A percentile compares a stretch with the other conserved stretches of the same genome.
Conservation (phyloP, 1,284 basidiomycete species). For the Fomitiporia mediterranea region DNA sequence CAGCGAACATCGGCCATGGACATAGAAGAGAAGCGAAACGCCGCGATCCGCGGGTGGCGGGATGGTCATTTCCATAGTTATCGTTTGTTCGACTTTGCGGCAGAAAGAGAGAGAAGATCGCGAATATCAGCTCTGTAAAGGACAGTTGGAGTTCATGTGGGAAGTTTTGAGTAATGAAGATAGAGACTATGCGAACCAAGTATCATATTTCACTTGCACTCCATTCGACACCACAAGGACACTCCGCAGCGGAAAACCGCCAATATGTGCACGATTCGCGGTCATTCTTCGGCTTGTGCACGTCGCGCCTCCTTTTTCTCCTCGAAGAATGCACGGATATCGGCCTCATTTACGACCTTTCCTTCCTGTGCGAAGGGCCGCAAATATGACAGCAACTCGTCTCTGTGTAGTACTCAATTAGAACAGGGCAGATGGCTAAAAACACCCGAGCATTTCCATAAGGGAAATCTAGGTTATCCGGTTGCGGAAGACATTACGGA, state of each 20-base stretch:
- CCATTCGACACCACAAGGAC: background rate
- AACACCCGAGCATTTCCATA: too few species aligned
- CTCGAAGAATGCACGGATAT: constrained; percentile 70
- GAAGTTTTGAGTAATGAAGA: background rate
- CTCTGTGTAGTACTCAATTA: constrained; percentile 39
- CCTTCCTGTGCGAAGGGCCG: constrained; percentile 75
- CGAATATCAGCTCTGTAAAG: background rate
- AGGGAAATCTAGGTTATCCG: constrained; percentile 11
- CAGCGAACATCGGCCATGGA: background rate
- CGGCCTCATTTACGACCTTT: constrained; percentile 67
- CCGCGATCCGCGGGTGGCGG: background rate
- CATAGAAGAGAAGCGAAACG: background rate
- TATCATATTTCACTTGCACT: constrained; percentile 4
- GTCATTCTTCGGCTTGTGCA: constrained; percentile 1
- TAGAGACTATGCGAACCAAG: background rate
- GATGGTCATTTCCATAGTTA: background rate
- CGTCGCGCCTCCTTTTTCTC: constrained; percentile 23
- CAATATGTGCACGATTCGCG: background rate
- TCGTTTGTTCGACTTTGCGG: background rate
- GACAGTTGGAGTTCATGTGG: background rate
- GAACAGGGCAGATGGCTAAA: background rate
- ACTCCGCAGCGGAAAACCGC: background rate
- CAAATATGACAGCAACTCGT: constrained; percentile 65
- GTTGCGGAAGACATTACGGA: constrained; percentile 6
- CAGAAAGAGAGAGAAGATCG: background rate